Evolutionary conservation across 805 yeast genomes (phyloP), one percentile per base, ranked within the genome.

Genomic region (Candida wancherniae): DNA sequence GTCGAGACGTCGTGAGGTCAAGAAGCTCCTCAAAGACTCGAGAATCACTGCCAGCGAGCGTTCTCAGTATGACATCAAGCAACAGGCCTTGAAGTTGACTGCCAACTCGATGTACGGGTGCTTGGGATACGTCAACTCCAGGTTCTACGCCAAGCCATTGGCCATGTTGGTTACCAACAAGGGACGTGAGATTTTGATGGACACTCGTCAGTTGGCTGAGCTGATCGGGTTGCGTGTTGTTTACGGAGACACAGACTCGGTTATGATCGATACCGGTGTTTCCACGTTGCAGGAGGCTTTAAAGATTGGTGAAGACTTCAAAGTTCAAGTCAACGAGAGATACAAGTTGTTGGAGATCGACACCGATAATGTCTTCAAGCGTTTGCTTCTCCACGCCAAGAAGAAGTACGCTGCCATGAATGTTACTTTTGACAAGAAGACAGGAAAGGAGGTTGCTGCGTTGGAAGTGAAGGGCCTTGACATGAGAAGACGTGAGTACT

Each of bases 51-150:
- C 77, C 0, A 60, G 67, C 32, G 87, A 84, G 52, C 75, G 61
- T 34, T 81, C 84, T 0, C 96, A 90, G 51, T 86, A 82, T 67
- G 97, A 92, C 56, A 87, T 88, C 51, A 85, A 88, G 51, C 98
- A 92, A 58, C 94, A 83, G 55, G 97, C 98, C 0, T 73, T 92
- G 54, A 92, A 92, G 56, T 69, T 92, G 53, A 94, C 98, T 2
- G 98, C 98, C 17, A 92, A 92, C 60, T 92, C 98, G n/a, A 90
- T 92, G 97, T 92, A 92, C 62, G 98, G 98, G 53, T 92, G 97
- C 73, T 71, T 92, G 48, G 98, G 98, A 45, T 88, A 80, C 56
- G 83, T 82, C 5, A 74, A 82, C 48, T 86, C 97, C 14, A 73
- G 98, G 50, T 92, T 92, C 57, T 90, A 88, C 51, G 98, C 98